Evolutionary conservation across 108 stramenopile genomes (phyloP).

Genomic region (Epipyxis sp.): DNA sequence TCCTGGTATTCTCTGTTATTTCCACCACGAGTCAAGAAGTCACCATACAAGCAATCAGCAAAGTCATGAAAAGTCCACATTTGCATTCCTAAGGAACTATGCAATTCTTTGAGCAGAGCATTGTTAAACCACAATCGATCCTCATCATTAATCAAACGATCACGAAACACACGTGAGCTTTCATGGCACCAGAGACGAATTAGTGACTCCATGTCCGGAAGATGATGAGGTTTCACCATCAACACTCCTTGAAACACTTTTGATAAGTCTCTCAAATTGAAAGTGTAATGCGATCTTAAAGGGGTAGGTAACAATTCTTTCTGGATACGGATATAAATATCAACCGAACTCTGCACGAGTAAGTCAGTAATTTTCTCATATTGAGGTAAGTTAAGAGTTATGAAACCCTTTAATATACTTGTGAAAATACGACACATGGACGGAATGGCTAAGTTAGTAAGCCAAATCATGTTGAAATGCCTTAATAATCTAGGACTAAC

Average conservation of each 20-base stretch:
- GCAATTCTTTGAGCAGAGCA: constrained; percentile 29
- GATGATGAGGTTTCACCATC: constrained; percentile 46
- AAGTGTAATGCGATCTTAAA: constrained; percentile 57
- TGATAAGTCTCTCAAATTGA: constrained; percentile 56
- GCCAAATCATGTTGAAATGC: constrained; percentile 60
- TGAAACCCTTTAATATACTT: constrained; percentile 50
- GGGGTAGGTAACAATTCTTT: constrained; percentile 58
- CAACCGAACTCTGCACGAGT: constrained; percentile 49
- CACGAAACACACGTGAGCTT: constrained; percentile 55
- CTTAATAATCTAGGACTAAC: constrained; percentile 51
- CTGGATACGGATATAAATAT: constrained; percentile 48
- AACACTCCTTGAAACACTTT: constrained; percentile 61
- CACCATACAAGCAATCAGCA: constrained; percentile 47
- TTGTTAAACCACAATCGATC: constrained; percentile 55
- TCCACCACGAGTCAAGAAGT: constrained; percentile 41
- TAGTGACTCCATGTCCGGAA: constrained; percentile 35
- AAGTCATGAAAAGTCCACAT: constrained; percentile 42
- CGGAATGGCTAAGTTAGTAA: constrained; percentile 33
- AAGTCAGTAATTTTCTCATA: constrained; percentile 30
- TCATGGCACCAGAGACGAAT: constrained; percentile 57
- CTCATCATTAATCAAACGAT: constrained; percentile 54
- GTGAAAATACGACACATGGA: constrained; percentile 51
- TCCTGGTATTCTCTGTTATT: constrained; percentile 46
- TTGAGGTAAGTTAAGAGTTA: constrained; percentile 26
- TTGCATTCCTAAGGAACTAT: neutral